phyloP scores from a whole-genome alignment of 2,329 filamentous ascomycete species.

The Phyllosticta paracitricarpa region DNA sequence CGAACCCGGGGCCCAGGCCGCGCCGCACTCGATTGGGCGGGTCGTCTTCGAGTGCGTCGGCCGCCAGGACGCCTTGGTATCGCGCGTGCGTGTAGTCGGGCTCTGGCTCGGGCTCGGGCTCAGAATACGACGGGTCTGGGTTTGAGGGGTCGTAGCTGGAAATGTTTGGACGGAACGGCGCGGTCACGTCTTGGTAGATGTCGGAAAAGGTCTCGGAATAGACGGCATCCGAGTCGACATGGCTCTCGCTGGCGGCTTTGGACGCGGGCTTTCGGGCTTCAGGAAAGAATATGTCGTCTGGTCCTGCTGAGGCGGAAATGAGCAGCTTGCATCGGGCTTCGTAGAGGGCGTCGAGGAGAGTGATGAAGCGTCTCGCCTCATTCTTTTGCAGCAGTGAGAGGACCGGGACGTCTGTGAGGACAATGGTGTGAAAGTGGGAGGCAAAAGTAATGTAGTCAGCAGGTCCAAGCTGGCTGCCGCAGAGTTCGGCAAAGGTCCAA shows the following conservation, averaged over 20 bases:
- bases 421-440: constrained; percentile 68
- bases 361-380: constrained; percentile 72
- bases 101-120: constrained; percentile 6
- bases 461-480: constrained; percentile 56
- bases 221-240: constrained; percentile 39
- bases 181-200: constrained; percentile 67
- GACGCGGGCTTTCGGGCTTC: constrained; percentile 31
- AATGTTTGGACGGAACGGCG: constrained; percentile 71
- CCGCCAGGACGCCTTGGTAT: constrained; percentile 27
- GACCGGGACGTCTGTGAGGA: constrained; percentile 60
- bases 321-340: constrained; percentile 71
- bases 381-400: constrained; percentile 63
- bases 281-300: constrained; percentile 71
- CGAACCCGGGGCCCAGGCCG: constrained; percentile 10
- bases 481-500: constrained; percentile 62
- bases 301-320: constrained; percentile 55
- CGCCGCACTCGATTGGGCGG: constrained; percentile 34
- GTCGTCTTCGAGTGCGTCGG: constrained; percentile 41
- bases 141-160: constrained; percentile 46
- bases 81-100: constrained; percentile 28
- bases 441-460: constrained; percentile 78
- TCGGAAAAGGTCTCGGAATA: constrained; percentile 60
- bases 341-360: constrained; percentile 68
- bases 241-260: constrained; percentile 10
- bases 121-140: constrained; percentile 5